Conservation (phyloP, 352 stramenopile genomes). For the Globisporangium abappressorium region DNA sequence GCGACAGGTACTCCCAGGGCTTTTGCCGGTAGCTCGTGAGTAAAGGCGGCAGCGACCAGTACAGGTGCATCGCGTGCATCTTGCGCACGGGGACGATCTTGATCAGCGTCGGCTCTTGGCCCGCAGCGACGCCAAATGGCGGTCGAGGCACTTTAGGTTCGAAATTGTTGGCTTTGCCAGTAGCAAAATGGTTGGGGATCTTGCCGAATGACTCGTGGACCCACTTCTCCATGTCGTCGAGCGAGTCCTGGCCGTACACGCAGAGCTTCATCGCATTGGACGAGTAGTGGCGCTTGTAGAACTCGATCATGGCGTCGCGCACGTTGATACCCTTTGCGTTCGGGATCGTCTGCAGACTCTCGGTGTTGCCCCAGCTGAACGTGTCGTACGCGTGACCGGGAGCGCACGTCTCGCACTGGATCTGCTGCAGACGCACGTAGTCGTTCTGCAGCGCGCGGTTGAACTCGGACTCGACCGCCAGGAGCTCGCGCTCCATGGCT, state of each 20-base stretch:
- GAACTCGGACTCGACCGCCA: slow-evolving; percentile 87
- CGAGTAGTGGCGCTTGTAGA: slow-evolving; percentile 61
- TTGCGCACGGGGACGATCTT: slow-evolving; percentile 47
- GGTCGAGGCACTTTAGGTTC: not conserved
- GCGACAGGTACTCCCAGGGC: slow-evolving; percentile 46
- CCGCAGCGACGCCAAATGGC: slow-evolving; percentile 32
- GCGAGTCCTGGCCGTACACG: slow-evolving; percentile 55
- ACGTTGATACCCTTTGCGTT: slow-evolving; percentile 42
- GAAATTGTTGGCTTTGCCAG: not conserved
- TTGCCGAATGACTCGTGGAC: slow-evolving; percentile 47
- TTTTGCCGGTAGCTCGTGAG: slow-evolving; percentile 43
- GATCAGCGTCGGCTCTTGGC: slow-evolving; percentile 29
- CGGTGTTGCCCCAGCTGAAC: slow-evolving; percentile 80
- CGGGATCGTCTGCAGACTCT: slow-evolving; percentile 46
- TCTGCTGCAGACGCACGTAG: slow-evolving; percentile 58
- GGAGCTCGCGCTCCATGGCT: slow-evolving; percentile 72
- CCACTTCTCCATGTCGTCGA: slow-evolving; percentile 58
- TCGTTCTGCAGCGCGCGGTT: slow-evolving; percentile 62
- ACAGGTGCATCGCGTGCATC: slow-evolving; percentile 41
- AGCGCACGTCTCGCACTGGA: slow-evolving; percentile 59
- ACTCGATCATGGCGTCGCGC: slow-evolving; percentile 44
- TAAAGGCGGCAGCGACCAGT: slow-evolving; percentile 52
- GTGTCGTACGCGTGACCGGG: slow-evolving; percentile 55
- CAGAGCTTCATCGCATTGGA: slow-evolving; percentile 67
- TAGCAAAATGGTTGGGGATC: slow-evolving; percentile 23